Percentiles rank a stretch among this genome's conserved stretches.
Evolutionary conservation across 305 asterid species (phyloP).

Genomic region (Withania somnifera): DNA sequence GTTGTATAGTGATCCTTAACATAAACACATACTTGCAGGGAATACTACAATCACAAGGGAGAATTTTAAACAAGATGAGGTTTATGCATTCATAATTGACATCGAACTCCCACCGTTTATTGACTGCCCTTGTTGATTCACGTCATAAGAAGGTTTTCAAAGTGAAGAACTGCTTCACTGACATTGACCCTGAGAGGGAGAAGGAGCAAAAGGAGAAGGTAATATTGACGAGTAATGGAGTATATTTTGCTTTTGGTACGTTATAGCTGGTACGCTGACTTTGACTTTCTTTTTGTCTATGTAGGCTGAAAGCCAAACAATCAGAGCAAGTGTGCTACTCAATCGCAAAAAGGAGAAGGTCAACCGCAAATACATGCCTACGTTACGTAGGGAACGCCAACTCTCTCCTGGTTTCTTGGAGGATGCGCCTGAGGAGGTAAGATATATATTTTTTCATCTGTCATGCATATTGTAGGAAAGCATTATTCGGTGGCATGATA

Average conservation of each 20-base stretch:
- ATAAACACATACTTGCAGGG: constrained; percentile 40
- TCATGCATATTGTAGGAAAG: background rate
- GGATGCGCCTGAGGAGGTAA: constrained; percentile 89
- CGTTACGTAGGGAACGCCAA: constrained; percentile 53
- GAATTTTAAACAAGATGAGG: constrained; percentile 76
- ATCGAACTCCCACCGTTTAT: constrained; percentile 83
- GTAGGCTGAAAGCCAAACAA: constrained; percentile 82
- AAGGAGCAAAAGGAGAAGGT: constrained; percentile 97
- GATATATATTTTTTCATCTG: background rate
- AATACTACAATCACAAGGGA: constrained; percentile 95
- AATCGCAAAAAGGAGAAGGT: constrained; percentile 51
- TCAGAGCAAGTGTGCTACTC: constrained; percentile 69
- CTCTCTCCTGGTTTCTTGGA: constrained; percentile 98
- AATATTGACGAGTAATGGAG: background rate
- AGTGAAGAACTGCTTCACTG: constrained; percentile 95
- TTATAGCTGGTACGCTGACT: constrained; percentile 10
- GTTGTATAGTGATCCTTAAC: background rate
- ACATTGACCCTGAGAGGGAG: constrained; percentile 98
- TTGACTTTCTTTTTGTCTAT: constrained; percentile 3
- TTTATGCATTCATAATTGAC: constrained; percentile 96
- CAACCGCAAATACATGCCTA: constrained; percentile 33
- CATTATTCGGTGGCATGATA: background rate
- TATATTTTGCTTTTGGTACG: background rate
- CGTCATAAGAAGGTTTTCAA: constrained; percentile 90
- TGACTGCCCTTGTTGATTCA: constrained; percentile 98